phyloP scores from a whole-genome alignment of 2,329 filamentous ascomycete species.

The Exophiala lecanii-corni region DNA sequence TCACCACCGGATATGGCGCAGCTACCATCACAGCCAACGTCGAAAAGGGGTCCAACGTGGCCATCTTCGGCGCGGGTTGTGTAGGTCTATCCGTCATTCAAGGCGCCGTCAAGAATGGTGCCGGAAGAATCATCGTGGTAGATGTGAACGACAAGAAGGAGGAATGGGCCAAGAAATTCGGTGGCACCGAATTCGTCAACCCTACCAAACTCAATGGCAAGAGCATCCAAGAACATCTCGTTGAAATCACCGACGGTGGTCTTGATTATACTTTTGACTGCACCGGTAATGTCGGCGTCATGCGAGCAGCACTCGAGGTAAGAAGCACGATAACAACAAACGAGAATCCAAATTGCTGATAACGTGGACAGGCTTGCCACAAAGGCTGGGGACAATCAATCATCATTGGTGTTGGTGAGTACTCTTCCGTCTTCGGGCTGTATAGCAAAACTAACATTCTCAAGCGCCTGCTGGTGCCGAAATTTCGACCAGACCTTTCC shows the following conservation, averaged over 20 bases:
- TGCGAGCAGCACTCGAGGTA: conserved; percentile 72
- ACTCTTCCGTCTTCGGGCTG: background rate
- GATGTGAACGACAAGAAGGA: conserved; percentile 87
- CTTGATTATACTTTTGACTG: conserved; percentile 99
- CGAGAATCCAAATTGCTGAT: background rate
- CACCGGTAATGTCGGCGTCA: conserved; percentile 93
- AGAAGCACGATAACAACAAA: too few relatives aligned
- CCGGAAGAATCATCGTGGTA: conserved; percentile 58
- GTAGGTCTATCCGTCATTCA: conserved; percentile 94
- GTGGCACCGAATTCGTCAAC: conserved; percentile 95
- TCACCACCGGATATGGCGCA: conserved; percentile 96
- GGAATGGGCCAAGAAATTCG: conserved; percentile 88
- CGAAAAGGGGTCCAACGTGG: conserved; percentile 82
- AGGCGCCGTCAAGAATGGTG: conserved; percentile 80
- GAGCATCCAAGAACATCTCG: conserved; percentile 83
- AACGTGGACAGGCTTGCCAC: conserved; percentile 74
- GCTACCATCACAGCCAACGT: conserved; percentile 89
- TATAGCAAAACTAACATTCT: background rate
- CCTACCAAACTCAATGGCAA: conserved; percentile 72
- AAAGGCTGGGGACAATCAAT: conserved; percentile 99
- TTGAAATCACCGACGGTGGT: conserved; percentile 96
- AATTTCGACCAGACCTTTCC: conserved; percentile 65
- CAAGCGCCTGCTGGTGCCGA: conserved; percentile 24
- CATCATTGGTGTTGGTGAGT: conserved; percentile 81
- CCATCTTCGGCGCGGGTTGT: conserved; percentile 92